These are phyloP conservation scores for Cladobotryum mycophilum DNA, from an alignment of 2,329 filamentous ascomycete genomes.

Conservation along the genomic window DNA sequence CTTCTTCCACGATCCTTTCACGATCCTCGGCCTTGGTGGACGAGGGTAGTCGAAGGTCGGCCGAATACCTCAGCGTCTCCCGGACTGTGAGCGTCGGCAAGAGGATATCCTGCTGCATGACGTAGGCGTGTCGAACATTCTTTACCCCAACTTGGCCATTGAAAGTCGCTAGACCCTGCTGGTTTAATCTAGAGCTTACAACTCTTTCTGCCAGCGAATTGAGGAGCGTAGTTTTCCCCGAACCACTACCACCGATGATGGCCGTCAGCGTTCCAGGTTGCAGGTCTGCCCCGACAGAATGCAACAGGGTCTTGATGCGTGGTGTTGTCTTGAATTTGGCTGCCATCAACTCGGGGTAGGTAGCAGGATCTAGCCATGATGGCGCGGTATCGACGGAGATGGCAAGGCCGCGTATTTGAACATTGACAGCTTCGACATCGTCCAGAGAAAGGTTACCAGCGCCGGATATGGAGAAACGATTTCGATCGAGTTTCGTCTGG, in stretches of 20 bases:
- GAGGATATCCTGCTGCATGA: conserved; percentile 71
- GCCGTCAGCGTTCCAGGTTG: conserved; percentile 62
- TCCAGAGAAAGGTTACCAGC: conserved; percentile 37
- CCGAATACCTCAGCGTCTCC: conserved; percentile 68
- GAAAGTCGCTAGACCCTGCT: conserved; percentile 53
- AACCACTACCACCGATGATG: conserved; percentile 69
- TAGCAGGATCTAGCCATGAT: conserved; percentile 42
- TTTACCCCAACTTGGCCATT: conserved; percentile 51
- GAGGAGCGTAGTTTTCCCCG: conserved; percentile 65
- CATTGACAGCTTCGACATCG: conserved; percentile 50
- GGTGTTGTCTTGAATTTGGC: conserved; percentile 31
- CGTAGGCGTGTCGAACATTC: conserved; percentile 58
- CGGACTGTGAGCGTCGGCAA: conserved; percentile 68
- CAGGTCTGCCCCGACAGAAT: conserved; percentile 58
- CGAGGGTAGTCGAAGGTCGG: conserved; percentile 62
- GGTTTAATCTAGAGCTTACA: conserved; percentile 44
- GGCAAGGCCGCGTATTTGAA: conserved; percentile 47
- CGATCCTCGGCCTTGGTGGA: conserved; percentile 55
- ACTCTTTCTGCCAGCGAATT: conserved; percentile 68
- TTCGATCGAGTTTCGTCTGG: conserved; percentile 13
- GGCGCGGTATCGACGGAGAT: conserved; percentile 55
- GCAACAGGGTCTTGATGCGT: conserved; percentile 48
- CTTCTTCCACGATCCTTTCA: conserved; percentile 62
- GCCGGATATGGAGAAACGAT: conserved; percentile 25
- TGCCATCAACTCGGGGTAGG: conserved; percentile 37